Conservation (phyloP, 331 rosid genomes). For the Dryas integrifolia region DNA sequence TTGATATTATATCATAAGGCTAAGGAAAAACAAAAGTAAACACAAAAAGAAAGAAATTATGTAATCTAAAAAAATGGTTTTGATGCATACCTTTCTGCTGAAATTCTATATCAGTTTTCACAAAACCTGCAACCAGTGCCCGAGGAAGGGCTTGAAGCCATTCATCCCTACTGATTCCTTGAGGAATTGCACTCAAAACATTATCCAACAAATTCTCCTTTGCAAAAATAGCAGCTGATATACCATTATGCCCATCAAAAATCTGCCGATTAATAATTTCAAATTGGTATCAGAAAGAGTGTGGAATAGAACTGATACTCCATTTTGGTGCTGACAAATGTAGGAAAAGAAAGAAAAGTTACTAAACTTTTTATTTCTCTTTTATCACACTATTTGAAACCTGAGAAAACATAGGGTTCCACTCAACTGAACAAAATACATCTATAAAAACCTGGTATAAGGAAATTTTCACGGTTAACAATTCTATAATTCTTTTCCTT, state of each 20-base stretch:
- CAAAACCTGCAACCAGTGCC: conserved; percentile 93
- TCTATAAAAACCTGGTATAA: conserved; percentile 1
- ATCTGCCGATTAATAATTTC: conserved; percentile 60
- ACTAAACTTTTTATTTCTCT: conserved; percentile 15
- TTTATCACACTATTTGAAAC: conserved; percentile 18
- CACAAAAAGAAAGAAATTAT: neutral
- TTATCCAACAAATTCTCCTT: conserved; percentile 77
- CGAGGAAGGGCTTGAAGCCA: conserved; percentile 99
- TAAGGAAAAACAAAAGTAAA: conserved; percentile 17
- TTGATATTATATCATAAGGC: conserved; percentile 23
- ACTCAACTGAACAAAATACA: conserved; percentile 21
- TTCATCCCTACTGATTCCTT: conserved; percentile 77
- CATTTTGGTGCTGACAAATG: conserved; percentile 32
- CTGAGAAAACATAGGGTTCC: conserved; percentile 7
- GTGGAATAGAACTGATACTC: conserved; percentile 29
- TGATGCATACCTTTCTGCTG: conserved; percentile 72
- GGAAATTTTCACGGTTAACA: conserved; percentile 17
- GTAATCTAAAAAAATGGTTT: conserved; percentile 1
- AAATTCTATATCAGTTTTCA: conserved; percentile 95
- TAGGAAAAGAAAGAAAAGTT: conserved; percentile 30
- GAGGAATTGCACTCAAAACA: conserved; percentile 90
- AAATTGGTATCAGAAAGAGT: conserved; percentile 37
- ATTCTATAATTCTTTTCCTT: conserved; percentile 15
- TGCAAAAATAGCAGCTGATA: conserved; percentile 90
- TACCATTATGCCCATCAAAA: conserved; percentile 97